Conservation (phyloP, 2,329 filamentous ascomycete genomes). For the Dichotomopilus funicola region DNA sequence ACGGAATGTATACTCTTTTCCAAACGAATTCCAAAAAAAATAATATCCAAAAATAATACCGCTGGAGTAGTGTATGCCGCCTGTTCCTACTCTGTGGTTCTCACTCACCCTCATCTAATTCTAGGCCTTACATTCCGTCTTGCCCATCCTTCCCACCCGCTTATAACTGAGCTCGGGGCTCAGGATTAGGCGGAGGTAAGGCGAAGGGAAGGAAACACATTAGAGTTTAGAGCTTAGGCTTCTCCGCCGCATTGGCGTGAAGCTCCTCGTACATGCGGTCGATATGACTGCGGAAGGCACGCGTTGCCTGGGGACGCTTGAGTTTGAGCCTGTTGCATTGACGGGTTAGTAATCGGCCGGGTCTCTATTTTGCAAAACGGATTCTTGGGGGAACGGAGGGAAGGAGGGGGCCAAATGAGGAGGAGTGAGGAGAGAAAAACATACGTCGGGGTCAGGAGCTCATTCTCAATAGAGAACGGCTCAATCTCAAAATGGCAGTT, state of each 20-base stretch:
- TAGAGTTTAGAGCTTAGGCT: conserved; percentile 40
- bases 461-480: conserved; percentile 89
- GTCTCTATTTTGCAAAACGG: conserved; percentile 6
- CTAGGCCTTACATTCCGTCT: too few species aligned
- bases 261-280: conserved; percentile 53
- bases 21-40: too few species aligned
- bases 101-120: too few species aligned
- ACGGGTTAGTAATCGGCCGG: too few species aligned
- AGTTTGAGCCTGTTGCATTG: conserved; percentile 46
- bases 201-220: neutral
- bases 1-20: too few species aligned
- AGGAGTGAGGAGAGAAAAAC: conserved; percentile 30
- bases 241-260: conserved; percentile 33
- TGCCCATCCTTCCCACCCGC: too few species aligned
- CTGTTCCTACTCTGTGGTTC: too few species aligned
- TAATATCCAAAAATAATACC: too few species aligned
- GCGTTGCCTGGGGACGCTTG: conserved; percentile 51
- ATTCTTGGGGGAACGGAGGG: too few species aligned
- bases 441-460: conserved; percentile 82
- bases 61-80: too few species aligned
- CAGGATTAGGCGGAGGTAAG: neutral
- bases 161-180: neutral
- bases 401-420: neutral
- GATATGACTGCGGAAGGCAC: conserved; percentile 47
- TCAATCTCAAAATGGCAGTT: conserved; percentile 72